Base-by-base conservation (phyloP, 2,329 filamentous ascomycete genomes). In the Aspergillus bombycis region DNA sequence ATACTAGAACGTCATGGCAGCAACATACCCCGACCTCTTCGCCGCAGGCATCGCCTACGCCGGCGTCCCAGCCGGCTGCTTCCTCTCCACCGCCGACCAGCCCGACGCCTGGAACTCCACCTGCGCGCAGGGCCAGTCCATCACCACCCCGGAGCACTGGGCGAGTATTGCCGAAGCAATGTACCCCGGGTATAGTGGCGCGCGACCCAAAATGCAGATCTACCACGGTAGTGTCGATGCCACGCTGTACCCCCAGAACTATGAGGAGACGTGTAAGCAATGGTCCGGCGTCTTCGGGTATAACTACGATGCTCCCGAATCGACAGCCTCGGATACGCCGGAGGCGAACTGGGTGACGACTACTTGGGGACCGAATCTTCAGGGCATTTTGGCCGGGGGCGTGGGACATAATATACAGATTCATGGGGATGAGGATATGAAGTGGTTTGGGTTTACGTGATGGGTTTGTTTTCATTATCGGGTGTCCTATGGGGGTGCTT, bases 231-330 rank as follows among this genome's bases (percentile, higher is more conserved):
- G 80, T 43, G 74, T 72, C 3, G 86, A 88, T 70, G 74, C 73
- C 12, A 85, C 81, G 0, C 77, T 88, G 11, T 77, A 78, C 57
- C 82, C 82, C 19, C 79, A 81, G 68, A 88, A 88, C 74, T 86
- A 86, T 70, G 73, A 85, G 45, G 86, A 88, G 77, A 82, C 82
- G 58, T 82, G 85, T 70, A 86, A 86, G 78, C 79, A 86, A 75
- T 86, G 84, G 84, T 80, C 82, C 0, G 81, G 78, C 21, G 80
- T 86, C 1, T 81, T 84, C 59, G 83, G 82, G 7, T 71, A 72
- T 45, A 56, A 67, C 34, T 70, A 69, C 53, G 58, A 62, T 19
- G 32, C 62, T 10, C 71, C 71, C 4, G 38, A 64, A 50, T 36
- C 57, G 30, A 60, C 61, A 1, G 52, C 67, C 53, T 9, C 46